Base-by-base conservation (phyloP, 2,329 filamentous ascomycete genomes). In the Aaosphaeria pasadenensis region DNA sequence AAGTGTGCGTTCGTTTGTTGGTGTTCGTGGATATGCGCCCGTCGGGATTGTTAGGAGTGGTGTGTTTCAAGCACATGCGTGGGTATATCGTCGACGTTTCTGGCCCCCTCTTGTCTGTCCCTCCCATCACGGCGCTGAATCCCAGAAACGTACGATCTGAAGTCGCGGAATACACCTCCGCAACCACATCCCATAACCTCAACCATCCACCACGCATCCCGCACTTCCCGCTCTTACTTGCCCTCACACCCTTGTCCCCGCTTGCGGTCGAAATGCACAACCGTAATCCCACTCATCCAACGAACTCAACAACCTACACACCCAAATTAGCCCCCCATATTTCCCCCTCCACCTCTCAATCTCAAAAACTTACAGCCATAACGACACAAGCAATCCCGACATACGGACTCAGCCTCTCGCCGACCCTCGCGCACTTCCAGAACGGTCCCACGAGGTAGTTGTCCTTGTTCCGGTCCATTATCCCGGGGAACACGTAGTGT, bases 361-460 rank as follows among this genome's bases (percentile, higher is more conserved):
- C 11, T 31, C 42, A 36, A 33, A 41, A 11, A 60, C 64, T 51
- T 53, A 96, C 94, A 57, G 94, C 94, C 91, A 99, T 97, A 61
- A 90, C 73, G 31, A 96, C 79, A 70, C 92, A 97, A 70, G 90
- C 95, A 68, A 97, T 77, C 75, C 90, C 95, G 62, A 99, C 89
- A 71, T 97, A 97, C 39, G 94, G 94, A 69, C 91, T 96, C 57
- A 99, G 71, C 55, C 94, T 78, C 77, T 99, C 94, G 35, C 94
- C 94, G 67, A 99, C 85, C 55, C 94, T 81, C 29, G 94, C 94
- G 55, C 85, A 91, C 74, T 97, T 96, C 94, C 94, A 99, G 69
- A 97, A 95, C 53, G 95, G 86, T 45, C 90, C 89, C 60, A 90
- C 83, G 44, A 90, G 75, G 11, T 87, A 91, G 55, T 61, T 89